Evolutionary conservation across 768 basidiomycete species (phyloP).

Genomic region (Clitopilus hobsonii): DNA sequence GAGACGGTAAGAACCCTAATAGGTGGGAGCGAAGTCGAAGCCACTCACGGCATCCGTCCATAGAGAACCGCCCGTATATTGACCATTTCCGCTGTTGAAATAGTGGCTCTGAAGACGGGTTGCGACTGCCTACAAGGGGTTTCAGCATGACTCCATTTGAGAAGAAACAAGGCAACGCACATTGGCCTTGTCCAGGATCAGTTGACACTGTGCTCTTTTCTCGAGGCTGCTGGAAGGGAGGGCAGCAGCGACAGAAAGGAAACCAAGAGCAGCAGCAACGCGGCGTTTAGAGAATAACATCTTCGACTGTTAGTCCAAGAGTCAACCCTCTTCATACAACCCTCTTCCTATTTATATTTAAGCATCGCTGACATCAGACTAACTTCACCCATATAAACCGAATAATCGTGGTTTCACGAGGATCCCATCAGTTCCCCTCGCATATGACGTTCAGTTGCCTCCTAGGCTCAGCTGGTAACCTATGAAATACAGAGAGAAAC

Average conservation of each 20-base stretch:
- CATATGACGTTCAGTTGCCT: neutral
- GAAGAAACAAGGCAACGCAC: conserved; percentile 4
- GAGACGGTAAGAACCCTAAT: too few species aligned
- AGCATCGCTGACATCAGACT: neutral
- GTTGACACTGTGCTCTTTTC: conserved; percentile 14
- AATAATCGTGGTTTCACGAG: neutral
- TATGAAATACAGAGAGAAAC: neutral
- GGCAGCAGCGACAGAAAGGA: conserved; percentile 1
- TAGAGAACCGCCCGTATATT: conserved; percentile 44
- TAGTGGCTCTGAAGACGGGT: conserved; percentile 32
- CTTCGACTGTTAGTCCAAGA: neutral
- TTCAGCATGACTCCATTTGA: too few species aligned
- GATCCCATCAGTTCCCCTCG: neutral
- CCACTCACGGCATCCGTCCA: conserved; percentile 57
- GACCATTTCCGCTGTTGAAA: conserved; percentile 33
- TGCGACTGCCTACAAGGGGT: conserved; percentile 26
- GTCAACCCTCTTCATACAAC: neutral
- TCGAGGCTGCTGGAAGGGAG: conserved; percentile 8
- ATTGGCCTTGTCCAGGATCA: conserved; percentile 11
- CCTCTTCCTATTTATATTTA: neutral
- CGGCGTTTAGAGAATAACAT: neutral
- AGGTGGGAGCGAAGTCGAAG: too few species aligned
- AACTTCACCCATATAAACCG: neutral
- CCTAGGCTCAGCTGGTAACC: neutral
- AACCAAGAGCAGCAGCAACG: conserved; percentile 1